Base-by-base conservation (phyloP, 805 yeast species). In the Ogataea saltuana region DNA sequence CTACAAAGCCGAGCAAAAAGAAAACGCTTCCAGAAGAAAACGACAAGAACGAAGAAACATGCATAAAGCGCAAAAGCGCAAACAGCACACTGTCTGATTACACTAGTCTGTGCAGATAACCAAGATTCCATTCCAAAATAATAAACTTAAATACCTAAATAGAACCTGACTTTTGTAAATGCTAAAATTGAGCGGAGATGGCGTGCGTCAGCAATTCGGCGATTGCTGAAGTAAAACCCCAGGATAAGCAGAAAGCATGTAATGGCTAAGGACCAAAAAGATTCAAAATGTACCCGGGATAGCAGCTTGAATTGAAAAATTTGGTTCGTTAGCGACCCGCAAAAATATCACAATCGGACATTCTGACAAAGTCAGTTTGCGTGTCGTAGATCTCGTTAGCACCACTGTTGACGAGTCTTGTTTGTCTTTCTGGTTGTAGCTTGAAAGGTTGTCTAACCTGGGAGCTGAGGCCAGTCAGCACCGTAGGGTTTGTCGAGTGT, bases 1-100 rank as follows among this genome's bases (percentile, higher is more conserved):
- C 21, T 39, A 38, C 35, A 32, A 34, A 16, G 11, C 8, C n/a
- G 42, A 45, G 8, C 32, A 37, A 6, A 19, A 22, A n/a, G 39
- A 45, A 10, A 36, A 20, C 17, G 33, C 34, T 12, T 16, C 22
- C 1, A 25, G 22, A 34, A 42, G 34, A 6, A 25, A n/a, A n/a
- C n/a, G n/a, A n/a, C n/a, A n/a, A n/a, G n/a, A n/a, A n/a, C n/a
- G n/a, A n/a, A n/a, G n/a, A n/a, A n/a, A n/a, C n/a, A n/a, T n/a
- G n/a, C n/a, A n/a, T n/a, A n/a, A n/a, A n/a, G n/a, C n/a, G n/a
- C n/a, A n/a, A n/a, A n/a, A n/a, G n/a, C n/a, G n/a, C n/a, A n/a
- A n/a, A n/a, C n/a, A n/a, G n/a, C n/a, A n/a, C n/a, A n/a, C n/a
- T n/a, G n/a, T n/a, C n/a, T n/a, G n/a, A n/a, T n/a, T n/a, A n/a